Evolutionary conservation across 345 rosid genomes (phyloP).

Genomic region (Eucalyptus sideroxylon): DNA sequence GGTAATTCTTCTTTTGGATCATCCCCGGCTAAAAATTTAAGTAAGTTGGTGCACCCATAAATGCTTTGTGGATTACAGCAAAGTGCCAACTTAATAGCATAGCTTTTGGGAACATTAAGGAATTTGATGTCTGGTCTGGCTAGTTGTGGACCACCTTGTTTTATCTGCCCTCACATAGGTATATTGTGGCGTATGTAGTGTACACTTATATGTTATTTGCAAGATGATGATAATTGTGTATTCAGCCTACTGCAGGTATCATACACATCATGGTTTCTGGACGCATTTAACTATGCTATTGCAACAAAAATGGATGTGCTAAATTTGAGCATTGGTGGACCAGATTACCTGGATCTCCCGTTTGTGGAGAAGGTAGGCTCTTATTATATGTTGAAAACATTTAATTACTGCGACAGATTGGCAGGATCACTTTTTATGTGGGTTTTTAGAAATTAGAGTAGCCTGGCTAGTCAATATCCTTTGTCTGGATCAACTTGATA

Average conservation of each 20-base stretch:
- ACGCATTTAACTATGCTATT: slow-evolving; percentile 95
- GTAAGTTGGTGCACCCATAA: not conserved
- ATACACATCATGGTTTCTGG: slow-evolving; percentile 99
- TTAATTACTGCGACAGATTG: not conserved
- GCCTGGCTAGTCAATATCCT: not conserved
- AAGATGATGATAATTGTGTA: slow-evolving; percentile 62
- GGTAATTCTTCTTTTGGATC: slow-evolving; percentile 55
- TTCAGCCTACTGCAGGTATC: slow-evolving; percentile 99
- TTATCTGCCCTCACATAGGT: not conserved
- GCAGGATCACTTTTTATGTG: not conserved
- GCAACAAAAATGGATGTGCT: slow-evolving; percentile 91
- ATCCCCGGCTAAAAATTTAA: not conserved
- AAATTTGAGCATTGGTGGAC: slow-evolving; percentile 98
- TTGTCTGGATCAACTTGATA: not conserved
- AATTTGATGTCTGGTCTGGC: not conserved
- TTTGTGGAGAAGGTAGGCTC: slow-evolving; percentile 84
- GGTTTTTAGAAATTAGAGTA: not conserved
- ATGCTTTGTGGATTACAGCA: not conserved
- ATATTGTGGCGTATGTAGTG: not conserved
- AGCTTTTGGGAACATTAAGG: not conserved
- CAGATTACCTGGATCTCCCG: slow-evolving; percentile 97
- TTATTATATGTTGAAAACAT: not conserved
- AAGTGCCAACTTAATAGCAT: not conserved
- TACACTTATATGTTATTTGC: slow-evolving; percentile 1
- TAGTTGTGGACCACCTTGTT: not conserved